These are phyloP conservation scores for Citrus cavaleriei DNA, from an alignment of 345 rosid genomes.

Conservation along the genomic window DNA sequence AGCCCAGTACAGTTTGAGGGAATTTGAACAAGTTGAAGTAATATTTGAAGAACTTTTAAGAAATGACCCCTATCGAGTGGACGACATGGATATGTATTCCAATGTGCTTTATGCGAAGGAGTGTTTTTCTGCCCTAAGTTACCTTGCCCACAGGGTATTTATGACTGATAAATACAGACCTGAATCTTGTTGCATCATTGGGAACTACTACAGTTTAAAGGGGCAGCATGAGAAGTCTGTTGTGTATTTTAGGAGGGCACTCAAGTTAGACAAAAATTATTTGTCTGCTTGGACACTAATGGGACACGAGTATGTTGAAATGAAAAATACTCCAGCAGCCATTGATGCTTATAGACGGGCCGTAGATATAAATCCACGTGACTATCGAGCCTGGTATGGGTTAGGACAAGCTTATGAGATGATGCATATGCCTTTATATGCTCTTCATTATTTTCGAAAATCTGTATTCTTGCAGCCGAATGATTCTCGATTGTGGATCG, in stretches of 20 bases:
- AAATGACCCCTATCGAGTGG: constrained; percentile 82
- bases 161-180: constrained; percentile 90
- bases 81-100: constrained; percentile 97
- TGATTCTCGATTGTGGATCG: constrained; percentile 96
- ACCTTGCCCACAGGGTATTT: constrained; percentile 87
- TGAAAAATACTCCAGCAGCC: constrained; percentile 97
- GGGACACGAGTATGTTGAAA: constrained; percentile 97
- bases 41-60: constrained; percentile 87
- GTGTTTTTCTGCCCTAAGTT: constrained; percentile 81
- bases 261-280: constrained; percentile 80
- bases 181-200: constrained; percentile 95
- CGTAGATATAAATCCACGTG: constrained; percentile 84
- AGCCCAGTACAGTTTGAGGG: constrained; percentile 84
- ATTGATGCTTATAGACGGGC: constrained; percentile 94
- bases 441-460: constrained; percentile 90
- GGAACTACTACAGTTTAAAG: constrained; percentile 94
- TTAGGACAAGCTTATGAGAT: constrained; percentile 96
- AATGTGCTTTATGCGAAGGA: constrained; percentile 95
- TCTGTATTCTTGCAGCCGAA: constrained; percentile 85
- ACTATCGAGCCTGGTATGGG: constrained; percentile 97
- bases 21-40: constrained; percentile 92
- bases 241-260: constrained; percentile 93
- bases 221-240: constrained; percentile 95
- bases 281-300: constrained; percentile 97
- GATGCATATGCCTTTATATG: constrained; percentile 91